These are phyloP conservation scores for Trichoderma sp. DNA, from an alignment of 2,329 filamentous ascomycete species.

Conservation along the genomic window DNA sequence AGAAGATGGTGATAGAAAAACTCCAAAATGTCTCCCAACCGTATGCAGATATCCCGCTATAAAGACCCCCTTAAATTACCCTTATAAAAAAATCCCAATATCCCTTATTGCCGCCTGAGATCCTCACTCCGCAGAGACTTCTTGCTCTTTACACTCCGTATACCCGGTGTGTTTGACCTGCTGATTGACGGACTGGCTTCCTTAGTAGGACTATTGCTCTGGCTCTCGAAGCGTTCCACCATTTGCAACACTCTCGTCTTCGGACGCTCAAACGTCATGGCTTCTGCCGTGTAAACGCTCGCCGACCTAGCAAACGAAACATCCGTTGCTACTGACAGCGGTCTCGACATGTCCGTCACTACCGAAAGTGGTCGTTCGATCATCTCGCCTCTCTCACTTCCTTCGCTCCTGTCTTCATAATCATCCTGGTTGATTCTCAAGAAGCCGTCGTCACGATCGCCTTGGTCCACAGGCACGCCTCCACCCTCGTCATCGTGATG, in stretches of 20 bases:
- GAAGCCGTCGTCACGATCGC: constrained; percentile 19
- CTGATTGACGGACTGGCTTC: constrained; percentile 40
- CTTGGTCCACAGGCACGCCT: constrained; percentile 10
- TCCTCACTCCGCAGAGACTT: constrained; percentile 10
- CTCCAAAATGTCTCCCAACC: constrained; percentile 1
- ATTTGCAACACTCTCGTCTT: constrained; percentile 53
- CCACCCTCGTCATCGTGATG: constrained; percentile 17
- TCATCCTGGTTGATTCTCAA: constrained; percentile 23
- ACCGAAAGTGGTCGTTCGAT: constrained; percentile 26
- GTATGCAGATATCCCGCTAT: neutral
- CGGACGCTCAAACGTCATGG: constrained; percentile 45
- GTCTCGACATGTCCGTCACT: constrained; percentile 33
- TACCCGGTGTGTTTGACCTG: neutral
- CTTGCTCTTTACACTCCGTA: constrained; percentile 19
- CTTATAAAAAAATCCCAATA: neutral
- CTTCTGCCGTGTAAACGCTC: constrained; percentile 48
- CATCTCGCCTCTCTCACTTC: neutral
- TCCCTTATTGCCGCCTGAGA: neutral
- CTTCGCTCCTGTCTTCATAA: constrained; percentile 14
- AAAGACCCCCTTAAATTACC: neutral
- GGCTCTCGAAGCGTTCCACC: constrained; percentile 56
- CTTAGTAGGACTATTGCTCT: constrained; percentile 44
- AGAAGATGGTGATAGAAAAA: neutral
- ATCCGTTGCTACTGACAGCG: constrained; percentile 33
- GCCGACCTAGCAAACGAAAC: constrained; percentile 36